Evolutionary conservation across 768 basidiomycete species (phyloP), one percentile per base, ranked within the genome.

Genomic region (Podaxis carcinomalis): DNA sequence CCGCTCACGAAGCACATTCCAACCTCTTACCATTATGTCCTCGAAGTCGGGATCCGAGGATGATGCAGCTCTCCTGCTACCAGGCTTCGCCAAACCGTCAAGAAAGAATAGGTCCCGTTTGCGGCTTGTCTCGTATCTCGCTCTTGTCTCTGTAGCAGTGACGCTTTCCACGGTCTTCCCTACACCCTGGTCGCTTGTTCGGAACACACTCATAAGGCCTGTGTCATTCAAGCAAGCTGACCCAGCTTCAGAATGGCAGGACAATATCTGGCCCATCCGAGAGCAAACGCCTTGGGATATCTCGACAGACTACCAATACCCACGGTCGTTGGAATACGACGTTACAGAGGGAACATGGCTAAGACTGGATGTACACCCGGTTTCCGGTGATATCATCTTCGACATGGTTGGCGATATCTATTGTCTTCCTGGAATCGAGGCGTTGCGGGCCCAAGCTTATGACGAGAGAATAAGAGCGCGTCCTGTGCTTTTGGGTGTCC

Each of bases 291-390:
- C 78, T 40, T 91, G 88, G 87, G 89, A 90, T 67, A 90, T 90
- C 62, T 89, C 88, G 21, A 89, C 87, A 21, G 85, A 90, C 73
- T 89, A 82, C 65, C 78, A 83, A n/a, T 82, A 84, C 71, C 84
- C 87, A 1, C 83, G 88, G n/a, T 72, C 72, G 19, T 74, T 90
- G 35, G 79, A 82, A 58, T 91, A 86, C 68, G 84, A 89, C 59
- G 88, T 90, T 13, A 75, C 79, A 44, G 86, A 90, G 68, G 89
- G 89, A 6, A 90, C 89, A 37, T 91, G 88, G 88, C 73, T 90
- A 56, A 79, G 88, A 10, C 79, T 90, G 32, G 89, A 90, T 66
- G 88, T 89, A 1, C 84, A 88, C 63, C 86, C 87, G n/a, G 72
- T 74, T 56, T 80, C 82, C 2, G 88, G 89, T 11, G 89, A 90